A percentile compares a stretch with the other conserved stretches of the same genome.
Conservation (phyloP, 352 stramenopile species). For the Globisporangium acanthophoron region DNA sequence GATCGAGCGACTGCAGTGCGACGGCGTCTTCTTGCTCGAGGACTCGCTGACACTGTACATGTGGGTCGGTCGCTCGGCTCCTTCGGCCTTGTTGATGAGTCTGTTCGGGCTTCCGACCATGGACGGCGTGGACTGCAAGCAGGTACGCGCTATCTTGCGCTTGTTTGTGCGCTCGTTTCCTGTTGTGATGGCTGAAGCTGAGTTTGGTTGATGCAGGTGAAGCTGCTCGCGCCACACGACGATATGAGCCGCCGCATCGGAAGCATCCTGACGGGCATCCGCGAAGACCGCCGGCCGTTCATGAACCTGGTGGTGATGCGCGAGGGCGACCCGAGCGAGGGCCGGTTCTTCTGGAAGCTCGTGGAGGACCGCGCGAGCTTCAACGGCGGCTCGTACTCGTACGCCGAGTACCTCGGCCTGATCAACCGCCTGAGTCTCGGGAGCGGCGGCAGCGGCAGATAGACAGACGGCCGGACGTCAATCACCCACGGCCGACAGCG, state of each 20-base stretch:
- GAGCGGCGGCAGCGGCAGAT: slow-evolving; percentile 39
- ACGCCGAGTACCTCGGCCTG: slow-evolving; percentile 95
- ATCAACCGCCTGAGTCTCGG: slow-evolving; percentile 75
- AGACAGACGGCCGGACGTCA: slow-evolving; percentile 25
- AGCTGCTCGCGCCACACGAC: slow-evolving; percentile 79
- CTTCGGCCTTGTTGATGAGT: slow-evolving; percentile 82
- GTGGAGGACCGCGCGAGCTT: slow-evolving; percentile 98
- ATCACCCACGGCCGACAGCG: background rate
- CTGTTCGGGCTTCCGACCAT: slow-evolving; percentile 94
- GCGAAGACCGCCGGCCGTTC: slow-evolving; percentile 82
- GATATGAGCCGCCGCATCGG: slow-evolving; percentile 82
- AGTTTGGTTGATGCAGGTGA: slow-evolving; percentile 26
- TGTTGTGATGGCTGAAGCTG: background rate
- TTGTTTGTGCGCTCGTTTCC: background rate
- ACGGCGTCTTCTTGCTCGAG: slow-evolving; percentile 97
- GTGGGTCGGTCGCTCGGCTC: slow-evolving; percentile 92
- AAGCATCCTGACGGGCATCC: slow-evolving; percentile 86
- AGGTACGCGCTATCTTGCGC: slow-evolving; percentile 27
- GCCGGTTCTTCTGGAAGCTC: slow-evolving; percentile 96
- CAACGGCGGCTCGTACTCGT: slow-evolving; percentile 95
- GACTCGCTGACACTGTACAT: slow-evolving; percentile 95
- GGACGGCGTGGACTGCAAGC: slow-evolving; percentile 91
- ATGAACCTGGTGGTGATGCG: slow-evolving; percentile 89
- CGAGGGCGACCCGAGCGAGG: slow-evolving; percentile 92
- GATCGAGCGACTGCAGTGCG: slow-evolving; percentile 89